phyloP scores from a whole-genome alignment of 768 basidiomycete species.

The Suillus paluster region DNA sequence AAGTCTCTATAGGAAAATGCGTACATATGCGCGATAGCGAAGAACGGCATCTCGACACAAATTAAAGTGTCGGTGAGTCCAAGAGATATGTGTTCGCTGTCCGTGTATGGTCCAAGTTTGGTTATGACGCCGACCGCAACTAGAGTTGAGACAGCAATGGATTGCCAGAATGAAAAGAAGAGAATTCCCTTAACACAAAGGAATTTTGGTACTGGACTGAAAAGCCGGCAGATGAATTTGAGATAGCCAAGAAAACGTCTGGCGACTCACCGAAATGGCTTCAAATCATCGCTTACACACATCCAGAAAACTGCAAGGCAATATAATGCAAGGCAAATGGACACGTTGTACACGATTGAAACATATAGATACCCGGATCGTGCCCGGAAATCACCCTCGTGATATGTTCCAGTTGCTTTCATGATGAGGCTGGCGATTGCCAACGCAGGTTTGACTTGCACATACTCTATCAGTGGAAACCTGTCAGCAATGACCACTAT shows the following conservation, averaged over 20 bases:
- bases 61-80: conserved; percentile 90
- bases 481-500: conserved; percentile 6
- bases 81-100: conserved; percentile 86
- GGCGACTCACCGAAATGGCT: conserved; percentile 75
- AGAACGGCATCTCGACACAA: conserved; percentile 97
- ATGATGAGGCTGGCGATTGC: conserved; percentile 84
- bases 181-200: conserved; percentile 98
- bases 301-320: conserved; percentile 98
- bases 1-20: conserved; percentile 94
- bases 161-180: conserved; percentile 99
- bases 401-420: conserved; percentile 85
- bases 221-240: conserved; percentile 10
- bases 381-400: conserved; percentile 85
- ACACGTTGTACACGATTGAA: conserved; percentile 82
- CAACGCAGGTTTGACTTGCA: conserved; percentile 92
- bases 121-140: conserved; percentile 81
- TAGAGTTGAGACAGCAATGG: conserved; percentile 83
- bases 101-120: conserved; percentile 84
- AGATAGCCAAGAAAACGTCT: neutral
- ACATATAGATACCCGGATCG: conserved; percentile 92
- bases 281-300: conserved; percentile 85
- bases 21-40: conserved; percentile 93
- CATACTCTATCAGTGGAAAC: conserved; percentile 74
- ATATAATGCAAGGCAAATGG: conserved; percentile 81
- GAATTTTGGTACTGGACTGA: conserved; percentile 93